Evolutionary conservation across 208 protist species (phyloP).

Genomic region (Trypanosoma caninum): DNA sequence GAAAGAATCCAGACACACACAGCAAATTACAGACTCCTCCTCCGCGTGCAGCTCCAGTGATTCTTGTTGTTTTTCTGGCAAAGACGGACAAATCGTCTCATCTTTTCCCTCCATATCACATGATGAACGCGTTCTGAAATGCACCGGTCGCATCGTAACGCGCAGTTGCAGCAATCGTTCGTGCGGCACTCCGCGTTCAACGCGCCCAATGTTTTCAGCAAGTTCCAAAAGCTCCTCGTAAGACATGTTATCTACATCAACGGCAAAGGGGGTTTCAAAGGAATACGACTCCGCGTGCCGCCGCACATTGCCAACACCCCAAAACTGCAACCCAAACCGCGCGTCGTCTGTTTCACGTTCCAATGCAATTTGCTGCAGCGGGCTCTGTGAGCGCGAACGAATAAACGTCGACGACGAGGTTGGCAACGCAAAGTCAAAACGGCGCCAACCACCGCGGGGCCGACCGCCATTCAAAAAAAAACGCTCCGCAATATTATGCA

Average conservation of each 20-base stretch:
- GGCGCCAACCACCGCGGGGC: background rate
- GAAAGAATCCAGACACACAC: conserved; percentile 24
- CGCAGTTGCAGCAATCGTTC: conserved; percentile 7
- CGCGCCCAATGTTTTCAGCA: conserved; percentile 16
- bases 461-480: background rate
- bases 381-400: background rate
- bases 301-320: background rate
- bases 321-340: background rate
- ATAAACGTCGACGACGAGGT: background rate
- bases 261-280: conserved; percentile 12
- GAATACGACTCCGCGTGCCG: background rate
- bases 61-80: background rate
- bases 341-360: background rate
- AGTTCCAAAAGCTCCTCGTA: conserved; percentile 25
- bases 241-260: conserved; percentile 27
- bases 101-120: background rate
- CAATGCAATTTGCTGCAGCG: background rate
- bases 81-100: background rate
- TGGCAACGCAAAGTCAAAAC: background rate
- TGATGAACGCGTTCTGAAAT: background rate
- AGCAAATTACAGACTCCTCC: conserved; percentile 7
- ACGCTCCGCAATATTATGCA: background rate
- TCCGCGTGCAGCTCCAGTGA: background rate
- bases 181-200: conserved; percentile 14
- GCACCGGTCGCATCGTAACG: conserved; percentile 2